Evolutionary conservation across 2,329 filamentous ascomycete species (phyloP).

Genomic region (Tolypocladium cylindrosporum): DNA sequence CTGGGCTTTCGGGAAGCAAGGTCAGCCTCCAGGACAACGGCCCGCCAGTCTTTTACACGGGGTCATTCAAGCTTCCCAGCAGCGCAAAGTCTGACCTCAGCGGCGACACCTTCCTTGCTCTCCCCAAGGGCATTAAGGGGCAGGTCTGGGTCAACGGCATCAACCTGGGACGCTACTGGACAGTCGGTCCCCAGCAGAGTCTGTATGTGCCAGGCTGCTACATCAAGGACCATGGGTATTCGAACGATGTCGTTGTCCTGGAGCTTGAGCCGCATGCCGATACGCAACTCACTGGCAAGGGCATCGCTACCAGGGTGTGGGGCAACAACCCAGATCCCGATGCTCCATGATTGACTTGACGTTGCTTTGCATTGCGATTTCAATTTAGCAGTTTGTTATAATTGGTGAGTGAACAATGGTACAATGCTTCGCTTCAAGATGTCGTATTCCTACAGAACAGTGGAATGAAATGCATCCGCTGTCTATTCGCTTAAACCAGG

Average conservation of each 20-base stretch:
- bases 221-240: slow-evolving; percentile 13
- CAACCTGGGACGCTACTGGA: slow-evolving; percentile 36
- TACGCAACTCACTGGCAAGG: background rate
- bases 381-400: background rate
- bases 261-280: slow-evolving; percentile 27
- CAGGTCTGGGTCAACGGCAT: slow-evolving; percentile 35
- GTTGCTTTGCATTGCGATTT: background rate
- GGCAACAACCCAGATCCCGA: slow-evolving; percentile 1
- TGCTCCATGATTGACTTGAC: background rate
- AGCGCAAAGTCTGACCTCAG: slow-evolving; percentile 6
- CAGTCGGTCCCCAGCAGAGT: slow-evolving; percentile 35
- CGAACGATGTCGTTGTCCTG: slow-evolving; percentile 31
- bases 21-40: slow-evolving; percentile 1
- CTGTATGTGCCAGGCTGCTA: slow-evolving; percentile 32
- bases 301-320: slow-evolving; percentile 7
- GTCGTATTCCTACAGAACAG: background rate
- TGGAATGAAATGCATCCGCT: background rate
- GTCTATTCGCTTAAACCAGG: slow-evolving; percentile 22
- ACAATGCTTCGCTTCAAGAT: background rate
- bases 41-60: slow-evolving; percentile 9
- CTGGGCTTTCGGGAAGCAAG: background rate
- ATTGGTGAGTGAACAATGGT: background rate
- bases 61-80: slow-evolving; percentile 14
- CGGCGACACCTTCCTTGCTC: slow-evolving; percentile 26
- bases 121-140: slow-evolving; percentile 32